Conservation (phyloP, 106 monocot genomes). For the Posidonia australis region DNA sequence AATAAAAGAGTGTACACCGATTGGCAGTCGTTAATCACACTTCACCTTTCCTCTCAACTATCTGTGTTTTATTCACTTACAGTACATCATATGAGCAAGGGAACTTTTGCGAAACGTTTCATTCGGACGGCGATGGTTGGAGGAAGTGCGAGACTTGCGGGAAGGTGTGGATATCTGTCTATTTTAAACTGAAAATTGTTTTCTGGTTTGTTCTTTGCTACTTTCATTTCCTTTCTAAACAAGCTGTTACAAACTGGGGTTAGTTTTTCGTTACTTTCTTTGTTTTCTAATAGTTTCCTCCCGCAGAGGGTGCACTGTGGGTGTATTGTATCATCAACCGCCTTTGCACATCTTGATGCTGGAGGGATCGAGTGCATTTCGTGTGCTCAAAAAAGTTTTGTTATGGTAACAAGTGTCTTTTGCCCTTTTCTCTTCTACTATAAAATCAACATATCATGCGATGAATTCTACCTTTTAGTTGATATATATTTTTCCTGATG, state of each 20-base stretch:
- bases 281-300: neutral
- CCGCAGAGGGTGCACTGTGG: conserved; percentile 25
- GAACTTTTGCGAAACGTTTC: conserved; percentile 26
- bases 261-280: neutral
- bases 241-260: neutral
- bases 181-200: neutral
- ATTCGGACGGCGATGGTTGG: conserved; percentile 21
- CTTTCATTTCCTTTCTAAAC: neutral
- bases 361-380: conserved; percentile 24
- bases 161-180: conserved; percentile 10
- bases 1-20: no score
- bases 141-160: conserved; percentile 25
- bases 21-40: neutral
- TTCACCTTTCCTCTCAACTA: neutral
- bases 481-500: no score
- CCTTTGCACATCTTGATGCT: conserved; percentile 19
- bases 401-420: conserved; percentile 10
- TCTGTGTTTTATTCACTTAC: neutral
- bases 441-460: neutral
- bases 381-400: conserved; percentile 16
- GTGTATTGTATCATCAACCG: conserved; percentile 17
- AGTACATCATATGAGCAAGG: conserved; percentile 25
- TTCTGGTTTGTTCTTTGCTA: neutral
- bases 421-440: neutral
- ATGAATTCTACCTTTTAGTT: conserved; percentile 1